Conservation (phyloP, 2,329 filamentous ascomycete species). For the Claviceps maximensis region DNA sequence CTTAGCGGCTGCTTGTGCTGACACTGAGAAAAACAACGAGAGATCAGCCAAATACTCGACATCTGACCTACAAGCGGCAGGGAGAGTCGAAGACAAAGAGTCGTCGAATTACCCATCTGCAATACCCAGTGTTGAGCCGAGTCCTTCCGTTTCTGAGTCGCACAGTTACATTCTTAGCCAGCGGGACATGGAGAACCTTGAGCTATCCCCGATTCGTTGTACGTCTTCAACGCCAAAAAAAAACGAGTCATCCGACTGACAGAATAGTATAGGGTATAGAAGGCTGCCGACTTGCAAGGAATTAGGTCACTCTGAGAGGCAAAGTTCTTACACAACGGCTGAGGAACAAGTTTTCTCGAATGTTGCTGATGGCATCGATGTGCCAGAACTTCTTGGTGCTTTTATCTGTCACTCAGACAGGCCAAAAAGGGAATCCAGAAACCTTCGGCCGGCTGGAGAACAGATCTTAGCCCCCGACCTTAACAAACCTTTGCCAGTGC, state of each 20-base stretch:
- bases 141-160: conserved; percentile 15
- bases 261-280: conserved; percentile 11
- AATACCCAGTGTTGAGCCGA: conserved; percentile 21
- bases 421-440: background rate
- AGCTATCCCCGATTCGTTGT: conserved; percentile 23
- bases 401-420: background rate
- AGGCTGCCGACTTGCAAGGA: conserved; percentile 9
- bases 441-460: background rate
- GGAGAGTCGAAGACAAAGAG: conserved; percentile 11
- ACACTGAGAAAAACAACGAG: background rate
- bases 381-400: background rate
- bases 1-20: background rate
- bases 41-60: background rate
- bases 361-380: background rate
- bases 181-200: conserved; percentile 21
- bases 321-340: conserved; percentile 15
- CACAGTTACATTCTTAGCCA: conserved; percentile 17
- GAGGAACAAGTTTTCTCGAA: conserved; percentile 7
- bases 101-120: conserved; percentile 23
- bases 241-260: background rate
- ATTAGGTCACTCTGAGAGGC: conserved; percentile 11
- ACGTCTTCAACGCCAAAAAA: conserved; percentile 6
- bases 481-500: background rate
- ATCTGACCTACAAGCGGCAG: background rate
- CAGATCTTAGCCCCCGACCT: background rate